A percentile compares a stretch with the other conserved stretches of the same genome.
phyloP scores from a whole-genome alignment of 2,329 filamentous ascomycete genomes.

The Penicillium italicum region DNA sequence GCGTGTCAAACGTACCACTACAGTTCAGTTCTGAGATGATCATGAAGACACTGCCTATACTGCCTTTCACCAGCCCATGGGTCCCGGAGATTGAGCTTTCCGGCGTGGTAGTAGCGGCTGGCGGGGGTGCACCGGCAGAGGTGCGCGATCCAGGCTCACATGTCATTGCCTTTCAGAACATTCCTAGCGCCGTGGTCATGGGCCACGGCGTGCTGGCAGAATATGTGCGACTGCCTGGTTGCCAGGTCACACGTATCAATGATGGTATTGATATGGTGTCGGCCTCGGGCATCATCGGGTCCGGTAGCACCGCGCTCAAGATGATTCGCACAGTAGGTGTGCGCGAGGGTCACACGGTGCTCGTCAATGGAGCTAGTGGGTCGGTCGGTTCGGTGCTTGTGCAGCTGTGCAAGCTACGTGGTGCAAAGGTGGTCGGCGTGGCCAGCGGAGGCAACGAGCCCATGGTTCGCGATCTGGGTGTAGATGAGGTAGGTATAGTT shows the following conservation, averaged over 20 bases:
- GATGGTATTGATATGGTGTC: constrained; percentile 12
- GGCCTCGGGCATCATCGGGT: constrained; percentile 13
- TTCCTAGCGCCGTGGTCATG: neutral
- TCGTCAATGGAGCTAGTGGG: constrained; percentile 20
- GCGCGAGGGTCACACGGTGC: constrained; percentile 15
- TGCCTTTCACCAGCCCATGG: constrained; percentile 13
- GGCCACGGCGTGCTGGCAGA: constrained; percentile 12
- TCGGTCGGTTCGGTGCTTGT: constrained; percentile 19
- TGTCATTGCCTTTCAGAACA: constrained; percentile 14
- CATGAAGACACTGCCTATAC: constrained; percentile 8
- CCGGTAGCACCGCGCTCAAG: constrained; percentile 16
- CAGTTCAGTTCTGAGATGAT: constrained; percentile 10
- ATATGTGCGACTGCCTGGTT: constrained; percentile 10
- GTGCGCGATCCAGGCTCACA: constrained; percentile 10
- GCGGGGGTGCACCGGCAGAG: constrained; percentile 11
- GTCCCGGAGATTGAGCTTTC: constrained; percentile 19
- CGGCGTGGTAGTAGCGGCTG: constrained; percentile 16
- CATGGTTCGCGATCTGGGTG: constrained; percentile 17
- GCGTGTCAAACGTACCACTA: constrained; percentile 18
- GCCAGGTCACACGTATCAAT: constrained; percentile 5
- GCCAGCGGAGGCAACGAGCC: constrained; percentile 19
- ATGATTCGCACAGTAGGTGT: constrained; percentile 18
- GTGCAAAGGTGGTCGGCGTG: constrained; percentile 17
- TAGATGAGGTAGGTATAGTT: constrained; percentile 13
- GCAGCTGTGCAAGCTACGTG: constrained; percentile 17